phyloP scores from a whole-genome alignment of 2,329 filamentous ascomycete species.

The Boeremia lycopersici region DNA sequence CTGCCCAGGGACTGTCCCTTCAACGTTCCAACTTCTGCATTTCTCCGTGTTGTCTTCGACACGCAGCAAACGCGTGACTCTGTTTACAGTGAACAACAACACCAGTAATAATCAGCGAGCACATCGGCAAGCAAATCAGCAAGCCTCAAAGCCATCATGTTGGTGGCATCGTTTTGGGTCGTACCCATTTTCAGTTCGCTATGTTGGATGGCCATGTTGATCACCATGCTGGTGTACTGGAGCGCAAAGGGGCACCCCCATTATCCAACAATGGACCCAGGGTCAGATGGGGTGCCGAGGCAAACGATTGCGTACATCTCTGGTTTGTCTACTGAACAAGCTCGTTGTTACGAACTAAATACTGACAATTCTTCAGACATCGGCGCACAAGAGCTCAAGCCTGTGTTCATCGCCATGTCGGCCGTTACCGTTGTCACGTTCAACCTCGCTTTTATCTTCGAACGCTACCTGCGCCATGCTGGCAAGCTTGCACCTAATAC shows the following conservation, averaged over 20 bases:
- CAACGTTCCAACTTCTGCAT: background rate
- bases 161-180: conserved; percentile 60
- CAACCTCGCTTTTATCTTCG: conserved; percentile 77
- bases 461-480: conserved; percentile 83
- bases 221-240: conserved; percentile 76
- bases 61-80: conserved; percentile 5
- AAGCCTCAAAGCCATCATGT: conserved; percentile 38
- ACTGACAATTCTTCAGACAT: conserved; percentile 53
- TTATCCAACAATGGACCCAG: conserved; percentile 65
- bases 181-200: conserved; percentile 71
- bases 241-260: conserved; percentile 60
- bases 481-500: conserved; percentile 80
- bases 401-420: conserved; percentile 77
- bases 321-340: conserved; percentile 50
- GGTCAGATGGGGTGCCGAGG: background rate
- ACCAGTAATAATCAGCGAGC: background rate
- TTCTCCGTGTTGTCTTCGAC: conserved; percentile 1
- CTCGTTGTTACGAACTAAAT: background rate
- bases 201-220: conserved; percentile 62
- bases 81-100: background rate
- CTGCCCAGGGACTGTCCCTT: conserved; percentile 7
- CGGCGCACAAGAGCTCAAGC: conserved; percentile 68
- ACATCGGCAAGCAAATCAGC: too few species aligned
- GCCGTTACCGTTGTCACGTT: conserved; percentile 77
- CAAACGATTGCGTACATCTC: conserved; percentile 76